Percentiles rank a stretch among this genome's conserved stretches.
Conservation (phyloP, 2,329 filamentous ascomycete genomes). For the Trematosphaeria pertusa region DNA sequence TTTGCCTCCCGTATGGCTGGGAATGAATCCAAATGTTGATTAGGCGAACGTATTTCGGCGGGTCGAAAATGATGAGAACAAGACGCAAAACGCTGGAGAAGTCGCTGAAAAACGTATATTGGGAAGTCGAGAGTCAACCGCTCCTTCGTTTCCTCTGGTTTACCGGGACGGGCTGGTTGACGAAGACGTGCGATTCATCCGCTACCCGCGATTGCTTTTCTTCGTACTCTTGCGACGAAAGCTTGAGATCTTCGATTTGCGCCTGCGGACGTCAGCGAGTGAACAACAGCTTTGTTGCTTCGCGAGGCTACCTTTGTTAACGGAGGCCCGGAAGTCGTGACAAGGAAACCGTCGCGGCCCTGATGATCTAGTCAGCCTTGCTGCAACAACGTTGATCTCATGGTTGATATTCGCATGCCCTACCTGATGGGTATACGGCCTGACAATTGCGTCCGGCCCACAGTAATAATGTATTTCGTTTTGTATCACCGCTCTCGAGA, state of each 20-base stretch:
- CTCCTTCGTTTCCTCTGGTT: conserved; percentile 41
- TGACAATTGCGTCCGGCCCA: conserved; percentile 51
- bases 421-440: conserved; percentile 53
- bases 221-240: conserved; percentile 50
- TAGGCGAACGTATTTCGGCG: too few relatives aligned
- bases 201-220: conserved; percentile 49
- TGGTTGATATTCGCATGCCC: conserved; percentile 2
- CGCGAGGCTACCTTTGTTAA: conserved; percentile 47
- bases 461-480: conserved; percentile 53
- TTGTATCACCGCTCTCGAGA: conserved; percentile 53
- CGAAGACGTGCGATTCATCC: conserved; percentile 43
- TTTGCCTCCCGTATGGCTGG: too few relatives aligned
- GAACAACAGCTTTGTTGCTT: neutral
- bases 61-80: too few relatives aligned
- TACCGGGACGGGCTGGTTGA: conserved; percentile 49
- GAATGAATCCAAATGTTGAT: too few relatives aligned
- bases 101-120: too few relatives aligned
- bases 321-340: conserved; percentile 49
- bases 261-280: conserved; percentile 37
- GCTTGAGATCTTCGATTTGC: conserved; percentile 52
- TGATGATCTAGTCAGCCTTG: conserved; percentile 28
- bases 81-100: too few relatives aligned
- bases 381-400: conserved; percentile 8
- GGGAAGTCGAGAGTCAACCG: conserved; percentile 25
- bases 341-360: conserved; percentile 52